Evolutionary conservation across 768 basidiomycete genomes (phyloP).

Genomic region (Lentinula edodes): DNA sequence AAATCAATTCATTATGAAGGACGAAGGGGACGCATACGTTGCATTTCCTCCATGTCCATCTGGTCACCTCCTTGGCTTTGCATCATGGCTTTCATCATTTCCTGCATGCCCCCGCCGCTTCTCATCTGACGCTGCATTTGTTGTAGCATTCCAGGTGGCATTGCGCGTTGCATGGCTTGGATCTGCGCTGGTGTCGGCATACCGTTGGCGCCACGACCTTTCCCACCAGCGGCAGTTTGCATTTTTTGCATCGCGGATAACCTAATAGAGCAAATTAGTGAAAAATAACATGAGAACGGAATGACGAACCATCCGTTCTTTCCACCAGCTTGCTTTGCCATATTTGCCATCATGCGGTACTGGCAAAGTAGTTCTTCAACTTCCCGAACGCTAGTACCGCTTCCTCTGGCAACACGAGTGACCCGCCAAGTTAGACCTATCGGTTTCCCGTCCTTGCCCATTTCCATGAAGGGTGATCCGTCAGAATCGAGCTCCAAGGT

Average conservation of each 20-base stretch:
- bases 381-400: conserved; percentile 91
- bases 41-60: conserved; percentile 92
- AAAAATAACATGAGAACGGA: not conserved
- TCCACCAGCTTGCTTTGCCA: conserved; percentile 97
- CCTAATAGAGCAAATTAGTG: conserved; percentile 31
- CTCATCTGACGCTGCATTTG: conserved; percentile 84
- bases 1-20: not conserved
- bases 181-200: conserved; percentile 93
- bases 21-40: conserved; percentile 46
- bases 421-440: conserved; percentile 87
- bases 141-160: conserved; percentile 94
- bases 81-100: conserved; percentile 99
- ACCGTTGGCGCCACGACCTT: conserved; percentile 80
- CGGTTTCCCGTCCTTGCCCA: conserved; percentile 78
- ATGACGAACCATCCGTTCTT: conserved; percentile 84
- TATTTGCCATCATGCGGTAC: conserved; percentile 97
- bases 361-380: conserved; percentile 98
- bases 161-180: conserved; percentile 90
- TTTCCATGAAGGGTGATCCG: conserved; percentile 84
- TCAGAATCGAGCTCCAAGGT: conserved; percentile 91
- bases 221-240: conserved; percentile 81
- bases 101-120: conserved; percentile 86
- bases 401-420: conserved; percentile 84
- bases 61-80: conserved; percentile 89
- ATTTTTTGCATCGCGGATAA: conserved; percentile 89